Evolutionary conservation across 1,139 yeast species (phyloP).

Genomic region (Yamadazyma membranifaciens): DNA sequence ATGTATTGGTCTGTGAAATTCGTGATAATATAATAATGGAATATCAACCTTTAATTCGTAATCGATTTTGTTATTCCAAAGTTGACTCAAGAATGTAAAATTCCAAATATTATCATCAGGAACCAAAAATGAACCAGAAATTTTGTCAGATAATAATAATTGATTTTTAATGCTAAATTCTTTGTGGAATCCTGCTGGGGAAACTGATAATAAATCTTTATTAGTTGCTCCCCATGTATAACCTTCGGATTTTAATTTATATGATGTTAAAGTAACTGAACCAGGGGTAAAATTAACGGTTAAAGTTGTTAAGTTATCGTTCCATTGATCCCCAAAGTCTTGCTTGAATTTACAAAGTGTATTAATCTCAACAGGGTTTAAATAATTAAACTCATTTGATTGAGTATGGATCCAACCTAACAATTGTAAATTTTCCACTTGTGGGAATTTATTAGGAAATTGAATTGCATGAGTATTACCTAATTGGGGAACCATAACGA

Average conservation of each 20-base stretch:
- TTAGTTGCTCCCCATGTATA: constrained; percentile 74
- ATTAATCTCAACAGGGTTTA: constrained; percentile 72
- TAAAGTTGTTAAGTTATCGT: constrained; percentile 51
- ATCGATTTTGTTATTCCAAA: constrained; percentile 65
- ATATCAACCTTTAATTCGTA: constrained; percentile 70
- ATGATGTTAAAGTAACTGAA: constrained; percentile 74
- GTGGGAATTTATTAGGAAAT: constrained; percentile 52
- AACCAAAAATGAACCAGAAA: constrained; percentile 80
- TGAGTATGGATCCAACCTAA: constrained; percentile 86
- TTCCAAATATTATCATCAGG: constrained; percentile 91
- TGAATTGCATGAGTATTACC: constrained; percentile 71
- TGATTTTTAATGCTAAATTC: constrained; percentile 65
- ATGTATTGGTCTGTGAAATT: constrained; percentile 84
- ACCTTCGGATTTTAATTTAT: constrained; percentile 61
- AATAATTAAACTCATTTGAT: constrained; percentile 53
- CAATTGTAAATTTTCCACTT: constrained; percentile 51
- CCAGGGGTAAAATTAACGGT: constrained; percentile 81
- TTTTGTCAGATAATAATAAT: constrained; percentile 68
- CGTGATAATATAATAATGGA: constrained; percentile 83
- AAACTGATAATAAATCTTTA: constrained; percentile 49
- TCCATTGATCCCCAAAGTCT: constrained; percentile 25
- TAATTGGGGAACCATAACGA: constrained; percentile 86
- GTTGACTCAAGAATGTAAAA: constrained; percentile 82
- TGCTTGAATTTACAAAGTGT: constrained; percentile 51
- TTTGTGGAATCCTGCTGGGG: constrained; percentile 65